Percentiles rank a stretch among this genome's conserved stretches.
Conservation (phyloP, 1,139 yeast species). For the Pichia sp. region DNA sequence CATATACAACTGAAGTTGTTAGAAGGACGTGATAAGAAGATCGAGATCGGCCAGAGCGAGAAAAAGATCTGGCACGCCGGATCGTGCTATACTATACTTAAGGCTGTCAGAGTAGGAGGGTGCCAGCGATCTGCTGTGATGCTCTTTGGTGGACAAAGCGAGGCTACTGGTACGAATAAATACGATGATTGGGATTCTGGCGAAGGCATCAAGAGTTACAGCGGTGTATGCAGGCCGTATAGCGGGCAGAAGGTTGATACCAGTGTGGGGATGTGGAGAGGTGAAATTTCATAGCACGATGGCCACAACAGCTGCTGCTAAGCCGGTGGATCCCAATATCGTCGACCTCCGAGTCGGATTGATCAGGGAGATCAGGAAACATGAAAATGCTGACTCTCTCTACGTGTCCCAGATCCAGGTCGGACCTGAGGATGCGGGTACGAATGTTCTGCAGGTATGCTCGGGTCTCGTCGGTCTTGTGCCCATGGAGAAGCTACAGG, state of each 20-base stretch:
- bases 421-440: conserved; percentile 16
- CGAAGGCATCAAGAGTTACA: background rate
- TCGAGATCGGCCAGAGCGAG: too few relatives aligned
- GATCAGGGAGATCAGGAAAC: conserved; percentile 41
- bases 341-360: conserved; percentile 42
- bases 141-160: too few relatives aligned
- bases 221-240: background rate
- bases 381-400: conserved; percentile 51
- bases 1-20: too few relatives aligned
- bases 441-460: conserved; percentile 42
- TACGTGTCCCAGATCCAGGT: conserved; percentile 48
- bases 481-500: conserved; percentile 45
- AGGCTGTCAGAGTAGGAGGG: too few relatives aligned
- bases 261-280: background rate
- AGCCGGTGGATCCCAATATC: conserved; percentile 20
- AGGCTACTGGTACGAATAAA: too few relatives aligned
- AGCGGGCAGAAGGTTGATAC: background rate
- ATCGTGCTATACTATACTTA: too few relatives aligned
- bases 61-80: too few relatives aligned
- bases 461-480: conserved; percentile 56
- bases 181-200: background rate
- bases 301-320: background rate
- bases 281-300: conserved; percentile 6
- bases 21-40: too few relatives aligned
- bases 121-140: too few relatives aligned